These are phyloP conservation scores for Grosmannia serpens DNA, from an alignment of 2,329 filamentous ascomycete genomes.

Conservation along the genomic window DNA sequence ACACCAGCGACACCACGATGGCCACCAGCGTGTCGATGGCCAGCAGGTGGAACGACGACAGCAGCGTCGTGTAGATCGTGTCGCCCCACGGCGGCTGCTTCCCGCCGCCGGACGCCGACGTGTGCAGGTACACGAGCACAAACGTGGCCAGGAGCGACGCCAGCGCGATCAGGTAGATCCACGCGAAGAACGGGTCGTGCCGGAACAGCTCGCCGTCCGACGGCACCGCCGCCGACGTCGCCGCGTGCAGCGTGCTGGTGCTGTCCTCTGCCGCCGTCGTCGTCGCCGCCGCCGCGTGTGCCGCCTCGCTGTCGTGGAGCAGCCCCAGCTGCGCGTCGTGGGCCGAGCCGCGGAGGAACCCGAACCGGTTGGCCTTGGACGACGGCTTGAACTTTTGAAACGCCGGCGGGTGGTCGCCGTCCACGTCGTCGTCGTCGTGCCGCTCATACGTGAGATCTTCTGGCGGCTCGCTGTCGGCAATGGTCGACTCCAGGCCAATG, in stretches of 20 bases:
- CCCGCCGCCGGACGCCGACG: constrained; percentile 44
- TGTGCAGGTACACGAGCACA: constrained; percentile 83
- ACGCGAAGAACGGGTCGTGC: constrained; percentile 87
- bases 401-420: constrained; percentile 34
- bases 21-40: constrained; percentile 88
- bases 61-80: constrained; percentile 84
- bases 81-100: constrained; percentile 69
- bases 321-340: constrained; percentile 37
- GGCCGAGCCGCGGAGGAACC: constrained; percentile 29
- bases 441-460: constrained; percentile 37
- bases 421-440: not conserved
- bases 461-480: constrained; percentile 46
- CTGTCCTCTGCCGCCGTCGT: too few species aligned
- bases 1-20: constrained; percentile 74
- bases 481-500: constrained; percentile 64
- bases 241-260: constrained; percentile 4
- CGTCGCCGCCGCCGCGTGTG: constrained; percentile 31
- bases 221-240: constrained; percentile 36
- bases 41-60: constrained; percentile 78
- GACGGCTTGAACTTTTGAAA: constrained; percentile 47
- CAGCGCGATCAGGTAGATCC: constrained; percentile 74
- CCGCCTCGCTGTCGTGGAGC: constrained; percentile 24
- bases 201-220: constrained; percentile 58
- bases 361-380: constrained; percentile 25
- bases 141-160: constrained; percentile 80